phyloP scores from a whole-genome alignment of 495 filamentous ascomycete species.

The Paragyromitra xinjiangensis region DNA sequence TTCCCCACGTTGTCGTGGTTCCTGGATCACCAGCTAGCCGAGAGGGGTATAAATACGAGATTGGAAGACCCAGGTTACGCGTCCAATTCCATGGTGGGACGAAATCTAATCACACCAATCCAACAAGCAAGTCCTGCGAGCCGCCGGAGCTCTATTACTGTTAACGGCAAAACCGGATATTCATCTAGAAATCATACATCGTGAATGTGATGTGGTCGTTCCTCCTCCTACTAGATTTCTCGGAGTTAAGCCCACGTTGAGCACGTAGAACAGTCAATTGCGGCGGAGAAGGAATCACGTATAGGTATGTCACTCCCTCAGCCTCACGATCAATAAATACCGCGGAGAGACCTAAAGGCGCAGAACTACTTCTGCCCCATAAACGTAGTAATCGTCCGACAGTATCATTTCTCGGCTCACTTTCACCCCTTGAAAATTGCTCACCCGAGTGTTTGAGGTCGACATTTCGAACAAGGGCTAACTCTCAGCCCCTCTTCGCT shows the following conservation, averaged over 20 bases:
- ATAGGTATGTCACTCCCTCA: not conserved
- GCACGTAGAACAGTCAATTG: not conserved
- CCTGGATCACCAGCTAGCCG: constrained; percentile 39
- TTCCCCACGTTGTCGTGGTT: constrained; percentile 16
- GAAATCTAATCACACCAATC: not conserved
- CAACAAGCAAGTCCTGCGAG: not conserved
- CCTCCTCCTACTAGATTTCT: not conserved
- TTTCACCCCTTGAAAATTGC: not conserved
- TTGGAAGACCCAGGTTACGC: constrained; percentile 2
- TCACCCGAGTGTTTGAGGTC: not conserved
- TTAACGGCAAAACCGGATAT: not conserved
- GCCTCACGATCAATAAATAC: not conserved
- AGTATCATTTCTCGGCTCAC: not conserved
- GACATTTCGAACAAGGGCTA: not conserved
- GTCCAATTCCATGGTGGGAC: not conserved
- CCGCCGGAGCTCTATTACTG: not conserved
- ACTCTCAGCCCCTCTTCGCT: not conserved
- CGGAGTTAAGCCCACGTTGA: not conserved
- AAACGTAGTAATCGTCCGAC: not conserved
- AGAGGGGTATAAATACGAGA: constrained; percentile 4
- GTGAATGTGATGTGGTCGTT: not conserved
- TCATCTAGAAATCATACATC: not conserved
- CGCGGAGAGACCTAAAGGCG: not conserved
- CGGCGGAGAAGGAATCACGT: not conserved
- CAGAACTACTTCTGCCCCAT: not conserved